Conservation (phyloP, 2,329 filamentous ascomycete genomes). For the Fusarium domesticum region DNA sequence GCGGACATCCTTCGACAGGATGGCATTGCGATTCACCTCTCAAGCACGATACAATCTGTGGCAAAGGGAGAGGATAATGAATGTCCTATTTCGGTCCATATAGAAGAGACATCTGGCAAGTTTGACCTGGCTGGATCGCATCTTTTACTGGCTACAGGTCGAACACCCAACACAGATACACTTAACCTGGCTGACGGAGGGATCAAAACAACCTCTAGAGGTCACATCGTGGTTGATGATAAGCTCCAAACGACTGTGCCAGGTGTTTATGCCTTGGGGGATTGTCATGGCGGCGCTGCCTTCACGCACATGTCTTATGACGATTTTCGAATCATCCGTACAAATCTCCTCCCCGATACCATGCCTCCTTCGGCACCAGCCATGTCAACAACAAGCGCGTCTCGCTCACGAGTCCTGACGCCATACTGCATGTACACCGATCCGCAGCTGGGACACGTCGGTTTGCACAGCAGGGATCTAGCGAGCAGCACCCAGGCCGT, state of each 20-base stretch:
- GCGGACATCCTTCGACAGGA: conserved; percentile 44
- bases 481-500: conserved; percentile 32
- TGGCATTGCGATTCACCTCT: conserved; percentile 43
- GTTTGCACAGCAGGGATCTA: conserved; percentile 43
- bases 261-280: conserved; percentile 48
- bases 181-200: conserved; percentile 42
- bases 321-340: conserved; percentile 50
- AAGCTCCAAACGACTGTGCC: conserved; percentile 43
- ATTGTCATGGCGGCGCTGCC: conserved; percentile 50
- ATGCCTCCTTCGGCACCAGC: conserved; percentile 26
- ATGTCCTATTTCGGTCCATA: conserved; percentile 16
- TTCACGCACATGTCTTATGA: conserved; percentile 58
- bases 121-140: conserved; percentile 41
- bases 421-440: conserved; percentile 53
- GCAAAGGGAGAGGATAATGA: conserved; percentile 12
- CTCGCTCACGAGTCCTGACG: conserved; percentile 34
- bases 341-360: conserved; percentile 39
- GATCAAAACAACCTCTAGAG: conserved; percentile 38
- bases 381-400: conserved; percentile 24
- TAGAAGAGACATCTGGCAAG: conserved; percentile 21
- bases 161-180: conserved; percentile 47
- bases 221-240: conserved; percentile 44
- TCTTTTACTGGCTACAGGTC: conserved; percentile 48
- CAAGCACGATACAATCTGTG: conserved; percentile 31
- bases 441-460: conserved; percentile 52